Base-by-base conservation (phyloP, 2,329 filamentous ascomycete genomes). In the Diaporthe capsici region DNA sequence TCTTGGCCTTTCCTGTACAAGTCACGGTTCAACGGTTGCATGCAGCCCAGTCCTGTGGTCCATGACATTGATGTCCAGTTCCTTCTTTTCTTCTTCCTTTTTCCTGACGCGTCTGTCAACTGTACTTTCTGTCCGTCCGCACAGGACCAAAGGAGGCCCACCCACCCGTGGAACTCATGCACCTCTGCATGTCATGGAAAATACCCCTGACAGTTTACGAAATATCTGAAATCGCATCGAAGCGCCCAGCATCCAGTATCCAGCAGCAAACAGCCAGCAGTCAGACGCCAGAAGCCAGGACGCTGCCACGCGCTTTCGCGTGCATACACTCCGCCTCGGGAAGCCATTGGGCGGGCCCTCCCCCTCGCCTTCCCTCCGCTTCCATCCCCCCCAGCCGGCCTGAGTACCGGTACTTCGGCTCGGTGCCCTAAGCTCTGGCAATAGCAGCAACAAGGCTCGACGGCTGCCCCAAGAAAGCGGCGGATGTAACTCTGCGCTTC, bases 401-500 rank as follows among this genome's bases (percentile, higher is more conserved):
- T 55, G 58, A 65, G 71, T 73, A 73, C 71, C 47, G 60, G 49
- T 73, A 73, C 71, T 34, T 73, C 44, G 58, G 58, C 44, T 73
- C 58, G 9, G 28, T 37, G 37, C 58, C 44, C 58, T 49, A 49
- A 49, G 63, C 63, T 51, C 63, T 51, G 28, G 28, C 17, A 34
- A 34, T 10, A 37, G 12, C 42, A 42, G 65, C 49, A 42, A 53
- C 65, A 51, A 49, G 63, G 57, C 57, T 49, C 39, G 13, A 73
- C 37, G 17, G 42, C 42, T 61, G 71, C 44, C 44, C 71, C 58
- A 65, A 28, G 58, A 73, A 31, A 39, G 71, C 57, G 51, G 55
- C 71, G 71, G 71, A 65, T 73, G 71, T 65, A 73, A 73, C 58
- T 73, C 37, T 51, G n/a, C 39, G 53, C 68, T 71, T 47, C 68